These are phyloP conservation scores for Scortechinia acanthostroma DNA, from an alignment of 2,329 filamentous ascomycete genomes.

Conservation along the genomic window DNA sequence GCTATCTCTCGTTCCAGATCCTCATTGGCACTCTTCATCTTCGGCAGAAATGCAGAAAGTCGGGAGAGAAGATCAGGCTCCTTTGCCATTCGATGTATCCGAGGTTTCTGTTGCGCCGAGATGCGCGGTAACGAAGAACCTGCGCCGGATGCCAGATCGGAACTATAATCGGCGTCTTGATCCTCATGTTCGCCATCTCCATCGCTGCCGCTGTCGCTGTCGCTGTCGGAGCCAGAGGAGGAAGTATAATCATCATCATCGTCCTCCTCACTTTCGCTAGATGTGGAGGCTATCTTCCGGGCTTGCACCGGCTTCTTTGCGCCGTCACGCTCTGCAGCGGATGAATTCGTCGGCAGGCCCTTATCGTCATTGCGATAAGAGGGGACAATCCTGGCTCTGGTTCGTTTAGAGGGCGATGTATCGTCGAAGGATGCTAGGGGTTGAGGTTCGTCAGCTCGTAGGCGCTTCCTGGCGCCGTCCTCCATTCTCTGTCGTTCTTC, in stretches of 20 bases:
- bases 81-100: background rate
- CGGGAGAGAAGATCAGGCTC: conserved; percentile 18
- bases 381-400: too few relatives aligned
- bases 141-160: background rate
- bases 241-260: background rate
- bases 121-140: background rate
- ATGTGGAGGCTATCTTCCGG: too few relatives aligned
- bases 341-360: too few relatives aligned
- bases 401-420: too few relatives aligned
- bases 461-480: too few relatives aligned
- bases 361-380: too few relatives aligned
- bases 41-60: conserved; percentile 27
- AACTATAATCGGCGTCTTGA: too few relatives aligned
- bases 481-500: too few relatives aligned
- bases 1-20: conserved; percentile 25
- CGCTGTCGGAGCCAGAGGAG: conserved; percentile 1
- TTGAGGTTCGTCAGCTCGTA: too few relatives aligned
- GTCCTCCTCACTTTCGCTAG: background rate
- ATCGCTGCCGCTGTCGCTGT: background rate
- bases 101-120: background rate
- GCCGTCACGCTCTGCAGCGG: too few relatives aligned
- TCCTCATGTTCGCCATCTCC: background rate
- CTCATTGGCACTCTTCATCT: conserved; percentile 30
- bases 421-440: too few relatives aligned
- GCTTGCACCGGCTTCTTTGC: too few relatives aligned